Base-by-base conservation (phyloP, 2,329 filamentous ascomycete species). In the Microdochium nivale region DNA sequence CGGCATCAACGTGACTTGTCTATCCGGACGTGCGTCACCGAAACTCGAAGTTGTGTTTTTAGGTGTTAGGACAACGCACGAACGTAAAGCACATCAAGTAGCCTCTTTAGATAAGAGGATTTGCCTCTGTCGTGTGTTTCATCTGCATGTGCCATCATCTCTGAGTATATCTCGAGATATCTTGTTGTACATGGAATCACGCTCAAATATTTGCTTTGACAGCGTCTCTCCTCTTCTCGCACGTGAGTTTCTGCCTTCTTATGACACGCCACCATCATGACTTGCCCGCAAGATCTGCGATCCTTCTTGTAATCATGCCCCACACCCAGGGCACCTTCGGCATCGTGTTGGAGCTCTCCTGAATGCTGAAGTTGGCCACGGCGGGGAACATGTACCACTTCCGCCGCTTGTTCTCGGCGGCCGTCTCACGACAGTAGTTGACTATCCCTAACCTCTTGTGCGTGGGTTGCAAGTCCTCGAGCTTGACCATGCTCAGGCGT, bases 361-460 rank as follows among this genome's bases (percentile, higher is more conserved):
- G 60, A 33, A 68, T 59, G 40, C 61, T 65, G 53, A 75, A 74
- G 9, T 61, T 57, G 4, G 58, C 58, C 19, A 73, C 65, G 1
- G 66, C 67, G 19, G 63, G 58, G 54, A 65, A 70, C 51, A 62
- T 64, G 54, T 68, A 73, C 65, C 67, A 72, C 51, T 57, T 63
- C 47, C 68, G 54, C 14, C 40, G 25, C 8, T 61, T 56, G 30
- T 65, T 62, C 44, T 62, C 62, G 3, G 57, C 57, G 0, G 56
- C 27, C 2, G 59, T 63, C 47, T 68, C 67, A 9, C 67, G 57
- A 23, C 58, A 58, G 30, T 68, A 61, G 54, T 72, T 74, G 51
- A 72, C 70, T 49, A 71, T 65, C 25, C 71, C 68, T 9, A 71
- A 51, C 4, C 68, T 58, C 49, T 55, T 57, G 25, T 50, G 59